Evolutionary conservation across 371 early-diverging fungal species (phyloP), one percentile per base, ranked within the genome.

Genomic region (Mycotypha africana): DNA sequence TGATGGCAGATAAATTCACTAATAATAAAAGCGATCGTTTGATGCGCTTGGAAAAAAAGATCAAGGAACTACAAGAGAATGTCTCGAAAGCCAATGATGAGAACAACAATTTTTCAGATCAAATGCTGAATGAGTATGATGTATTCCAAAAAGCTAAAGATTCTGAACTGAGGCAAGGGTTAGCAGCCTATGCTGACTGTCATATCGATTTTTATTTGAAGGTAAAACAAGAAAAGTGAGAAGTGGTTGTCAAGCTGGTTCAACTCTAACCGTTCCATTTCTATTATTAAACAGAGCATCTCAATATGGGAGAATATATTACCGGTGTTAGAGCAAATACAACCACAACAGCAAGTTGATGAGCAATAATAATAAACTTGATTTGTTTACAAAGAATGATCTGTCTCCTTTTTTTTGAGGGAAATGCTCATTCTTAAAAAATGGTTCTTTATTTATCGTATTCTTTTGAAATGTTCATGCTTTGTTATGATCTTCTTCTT

Each of bases 161-260:
- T 39, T 68, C 65, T 11, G 97, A 95, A 53, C 68, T 93, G 52
- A 88, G 86, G 51, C 74, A 84, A 31, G 79, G 84, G 31, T 62
- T 94, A 34, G 52, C 76, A 11, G 84, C 84, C 12, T 85, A 89
- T 56, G 79, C 86, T 4, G 80, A 86, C 22, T 81, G 82, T 30
- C 88, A 94, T 58, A 78, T 92, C 34, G 85, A 84, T 50, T 96
- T 87, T 51, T 89, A 82, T 58, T 72, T 86, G 58, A 80, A 86
- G 74, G 89, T 85, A 67, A 53, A 23, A 24, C 15, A 6, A 35
- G 0, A 28, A 7, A 38, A 11, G 32, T 12, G 7, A n/a, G 38
- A 26, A 35, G 12, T 16, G 11, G 19, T 16, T 2, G 23, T 37
- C 15, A 35, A 16, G 15, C 35, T 30, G 17, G 30, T 37, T 17